Conservation (phyloP, 2,329 filamentous ascomycete genomes). For the Colletotrichum abscissum region DNA sequence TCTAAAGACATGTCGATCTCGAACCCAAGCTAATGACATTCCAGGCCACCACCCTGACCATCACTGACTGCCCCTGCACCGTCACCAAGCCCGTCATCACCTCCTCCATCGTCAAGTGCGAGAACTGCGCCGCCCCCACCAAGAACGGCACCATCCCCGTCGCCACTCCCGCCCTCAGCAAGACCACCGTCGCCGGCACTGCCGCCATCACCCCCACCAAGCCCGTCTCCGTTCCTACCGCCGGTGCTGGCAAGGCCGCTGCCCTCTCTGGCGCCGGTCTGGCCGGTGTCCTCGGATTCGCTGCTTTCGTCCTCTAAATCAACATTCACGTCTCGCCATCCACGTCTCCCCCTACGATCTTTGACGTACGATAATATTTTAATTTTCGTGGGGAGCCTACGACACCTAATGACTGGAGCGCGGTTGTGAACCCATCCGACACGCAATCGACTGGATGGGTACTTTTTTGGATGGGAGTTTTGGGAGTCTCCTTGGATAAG, state of each 20-base stretch:
- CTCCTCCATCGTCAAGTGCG: constrained; percentile 63
- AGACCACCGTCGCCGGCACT: constrained; percentile 45
- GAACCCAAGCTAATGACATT: constrained; percentile 42
- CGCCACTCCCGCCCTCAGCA: constrained; percentile 42
- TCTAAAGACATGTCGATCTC: neutral
- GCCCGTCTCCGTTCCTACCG: constrained; percentile 56
- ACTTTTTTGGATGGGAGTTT: constrained; percentile 38
- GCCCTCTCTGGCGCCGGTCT: constrained; percentile 69
- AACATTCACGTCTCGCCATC: constrained; percentile 47
- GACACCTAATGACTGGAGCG: constrained; percentile 52
- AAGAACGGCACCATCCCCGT: constrained; percentile 39
- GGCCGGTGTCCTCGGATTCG: constrained; percentile 69
- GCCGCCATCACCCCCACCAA: constrained; percentile 42
- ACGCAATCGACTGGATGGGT: constrained; percentile 43
- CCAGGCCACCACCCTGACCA: constrained; percentile 75
- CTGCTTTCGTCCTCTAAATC: constrained; percentile 69
- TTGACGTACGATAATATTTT: constrained; percentile 53
- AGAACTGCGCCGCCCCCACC: constrained; percentile 57
- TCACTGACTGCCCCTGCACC: constrained; percentile 80
- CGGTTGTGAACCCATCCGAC: constrained; percentile 41
- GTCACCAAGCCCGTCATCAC: constrained; percentile 68
- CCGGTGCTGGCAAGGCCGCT: constrained; percentile 66
- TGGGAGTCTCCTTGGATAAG: constrained; percentile 30
- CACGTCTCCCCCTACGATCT: constrained; percentile 53
- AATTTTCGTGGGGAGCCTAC: constrained; percentile 49